Conservation (phyloP, 2,329 filamentous ascomycete species). For the Paecilomyces niveus region DNA sequence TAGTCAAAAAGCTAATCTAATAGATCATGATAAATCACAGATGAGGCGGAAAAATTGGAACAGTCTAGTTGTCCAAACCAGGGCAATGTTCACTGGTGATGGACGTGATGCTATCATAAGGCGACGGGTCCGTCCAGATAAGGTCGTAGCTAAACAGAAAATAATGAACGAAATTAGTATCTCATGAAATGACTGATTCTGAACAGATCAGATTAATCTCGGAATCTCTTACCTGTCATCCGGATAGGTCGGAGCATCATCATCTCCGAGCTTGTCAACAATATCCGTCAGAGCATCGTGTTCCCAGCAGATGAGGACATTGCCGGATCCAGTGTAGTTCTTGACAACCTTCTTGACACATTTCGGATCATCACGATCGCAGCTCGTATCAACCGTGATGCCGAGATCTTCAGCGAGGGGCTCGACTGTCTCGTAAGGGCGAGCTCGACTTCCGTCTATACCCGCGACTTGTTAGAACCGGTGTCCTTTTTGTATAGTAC, state of each 20-base stretch:
- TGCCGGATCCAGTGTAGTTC: conserved; percentile 43
- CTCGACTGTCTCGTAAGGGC: conserved; percentile 51
- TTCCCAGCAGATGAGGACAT: conserved; percentile 59
- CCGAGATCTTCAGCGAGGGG: conserved; percentile 52
- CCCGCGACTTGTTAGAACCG: conserved; percentile 8
- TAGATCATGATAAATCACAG: too few relatives aligned
- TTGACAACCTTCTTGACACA: conserved; percentile 49
- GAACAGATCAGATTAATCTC: neutral
- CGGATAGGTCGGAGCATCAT: conserved; percentile 45
- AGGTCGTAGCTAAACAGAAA: conserved; percentile 38
- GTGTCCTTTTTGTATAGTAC: neutral
- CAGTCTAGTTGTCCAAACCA: conserved; percentile 39
- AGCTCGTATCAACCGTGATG: conserved; percentile 48
- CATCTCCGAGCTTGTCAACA: conserved; percentile 45
- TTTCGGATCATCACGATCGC: conserved; percentile 48
- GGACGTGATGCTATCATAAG: conserved; percentile 42
- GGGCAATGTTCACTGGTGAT: conserved; percentile 48
- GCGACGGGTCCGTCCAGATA: conserved; percentile 51
- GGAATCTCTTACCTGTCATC: conserved; percentile 31
- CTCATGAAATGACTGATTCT: neutral
- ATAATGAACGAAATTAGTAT: conserved; percentile 2
- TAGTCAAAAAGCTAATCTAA: too few relatives aligned
- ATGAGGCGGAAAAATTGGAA: too few relatives aligned
- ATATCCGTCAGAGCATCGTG: conserved; percentile 49
- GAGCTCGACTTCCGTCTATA: conserved; percentile 43